phyloP scores from a whole-genome alignment of 2,329 filamentous ascomycete species.

The Coleophoma eucalyptorum region DNA sequence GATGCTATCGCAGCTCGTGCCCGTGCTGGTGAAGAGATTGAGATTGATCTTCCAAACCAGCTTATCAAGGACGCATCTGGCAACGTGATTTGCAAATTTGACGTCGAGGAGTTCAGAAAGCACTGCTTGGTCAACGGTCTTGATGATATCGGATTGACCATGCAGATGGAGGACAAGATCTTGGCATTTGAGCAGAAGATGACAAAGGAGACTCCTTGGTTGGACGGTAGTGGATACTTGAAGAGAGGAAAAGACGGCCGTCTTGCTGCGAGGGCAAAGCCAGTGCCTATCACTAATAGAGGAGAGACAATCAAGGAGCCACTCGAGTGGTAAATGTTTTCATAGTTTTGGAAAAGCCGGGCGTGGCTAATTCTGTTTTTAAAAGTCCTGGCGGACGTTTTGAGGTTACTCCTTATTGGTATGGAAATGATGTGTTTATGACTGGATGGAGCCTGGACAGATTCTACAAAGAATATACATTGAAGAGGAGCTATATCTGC shows the following conservation, averaged over 20 bases:
- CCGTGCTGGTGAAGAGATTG: conserved; percentile 74
- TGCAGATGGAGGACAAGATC: conserved; percentile 91
- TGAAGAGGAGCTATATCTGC: too few species aligned
- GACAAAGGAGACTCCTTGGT: conserved; percentile 78
- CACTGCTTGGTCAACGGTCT: conserved; percentile 92
- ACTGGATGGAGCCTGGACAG: background rate
- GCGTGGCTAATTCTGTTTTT: too few species aligned
- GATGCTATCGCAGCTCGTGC: conserved; percentile 74
- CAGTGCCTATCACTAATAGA: conserved; percentile 84
- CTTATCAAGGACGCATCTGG: conserved; percentile 73
- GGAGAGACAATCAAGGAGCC: conserved; percentile 82
- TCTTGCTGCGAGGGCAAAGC: conserved; percentile 54
- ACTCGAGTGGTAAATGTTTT: conserved; percentile 68
- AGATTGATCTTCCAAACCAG: conserved; percentile 86
- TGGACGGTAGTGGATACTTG: conserved; percentile 84
- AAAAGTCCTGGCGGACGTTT: too few species aligned
- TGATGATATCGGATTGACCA: conserved; percentile 92
- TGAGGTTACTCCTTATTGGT: too few species aligned
- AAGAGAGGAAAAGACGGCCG: conserved; percentile 52
- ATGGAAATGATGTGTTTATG: too few species aligned
- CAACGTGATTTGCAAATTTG: conserved; percentile 71
- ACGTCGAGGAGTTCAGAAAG: conserved; percentile 90
- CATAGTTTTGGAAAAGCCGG: background rate
- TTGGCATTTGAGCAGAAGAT: conserved; percentile 75
- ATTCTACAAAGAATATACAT: conserved; percentile 4